phyloP scores from a whole-genome alignment of 2,329 filamentous ascomycete species.

The Thermomyces lanuginosus region DNA sequence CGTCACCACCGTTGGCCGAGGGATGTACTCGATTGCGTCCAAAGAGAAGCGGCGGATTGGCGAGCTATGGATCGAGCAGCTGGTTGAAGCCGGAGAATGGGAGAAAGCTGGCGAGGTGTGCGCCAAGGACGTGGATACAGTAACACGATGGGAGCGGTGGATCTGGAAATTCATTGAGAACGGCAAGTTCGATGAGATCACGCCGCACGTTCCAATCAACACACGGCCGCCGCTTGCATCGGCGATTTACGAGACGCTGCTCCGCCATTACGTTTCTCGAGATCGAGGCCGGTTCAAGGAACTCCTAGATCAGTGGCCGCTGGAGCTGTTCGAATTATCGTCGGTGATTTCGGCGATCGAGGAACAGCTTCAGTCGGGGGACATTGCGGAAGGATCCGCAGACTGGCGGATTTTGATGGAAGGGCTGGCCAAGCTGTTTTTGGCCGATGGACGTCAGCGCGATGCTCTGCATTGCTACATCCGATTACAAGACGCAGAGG shows the following conservation, averaged over 20 bases:
- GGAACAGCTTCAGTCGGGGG: constrained; percentile 60
- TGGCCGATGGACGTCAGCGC: constrained; percentile 62
- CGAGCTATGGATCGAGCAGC: constrained; percentile 80
- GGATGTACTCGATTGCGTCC: constrained; percentile 50
- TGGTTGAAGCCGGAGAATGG: constrained; percentile 65
- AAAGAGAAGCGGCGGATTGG: constrained; percentile 83
- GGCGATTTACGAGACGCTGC: constrained; percentile 71
- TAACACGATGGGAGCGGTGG: constrained; percentile 86
- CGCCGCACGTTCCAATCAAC: constrained; percentile 63
- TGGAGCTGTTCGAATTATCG: constrained; percentile 65
- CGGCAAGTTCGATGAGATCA: constrained; percentile 78
- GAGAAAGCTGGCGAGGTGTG: constrained; percentile 59
- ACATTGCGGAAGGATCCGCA: constrained; percentile 58
- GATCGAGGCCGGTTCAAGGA: constrained; percentile 63
- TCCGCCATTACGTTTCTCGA: constrained; percentile 71
- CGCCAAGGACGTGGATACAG: constrained; percentile 63
- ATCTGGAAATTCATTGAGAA: constrained; percentile 80
- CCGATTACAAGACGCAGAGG: constrained; percentile 76
- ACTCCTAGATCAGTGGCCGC: constrained; percentile 66
- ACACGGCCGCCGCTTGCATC: constrained; percentile 64
- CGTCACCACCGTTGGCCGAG: constrained; percentile 42
- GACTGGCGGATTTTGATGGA: constrained; percentile 89
- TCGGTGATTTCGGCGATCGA: constrained; percentile 65
- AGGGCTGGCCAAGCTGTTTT: constrained; percentile 65
- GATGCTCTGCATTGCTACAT: constrained; percentile 85